Evolutionary conservation across 2,329 filamentous ascomycete genomes (phyloP).

Genomic region (Penicillium sp.): DNA sequence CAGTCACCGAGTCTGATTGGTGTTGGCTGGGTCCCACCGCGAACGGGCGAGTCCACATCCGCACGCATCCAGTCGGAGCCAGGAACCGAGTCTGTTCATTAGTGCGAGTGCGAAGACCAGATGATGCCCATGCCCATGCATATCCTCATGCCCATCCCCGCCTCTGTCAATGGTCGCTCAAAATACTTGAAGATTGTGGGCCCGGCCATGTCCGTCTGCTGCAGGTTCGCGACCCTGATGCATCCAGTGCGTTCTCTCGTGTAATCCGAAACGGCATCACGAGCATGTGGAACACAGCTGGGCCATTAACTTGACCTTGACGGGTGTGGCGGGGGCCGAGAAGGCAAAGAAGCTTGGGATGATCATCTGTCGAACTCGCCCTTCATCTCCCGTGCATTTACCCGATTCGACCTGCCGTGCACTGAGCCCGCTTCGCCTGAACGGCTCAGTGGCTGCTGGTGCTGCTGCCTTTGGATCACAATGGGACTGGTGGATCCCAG

Average conservation of each 20-base stretch:
- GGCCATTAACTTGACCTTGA: too few relatives aligned
- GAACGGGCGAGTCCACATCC: conserved; percentile 20
- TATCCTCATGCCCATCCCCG: too few relatives aligned
- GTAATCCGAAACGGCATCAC: conserved; percentile 17
- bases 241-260: conserved; percentile 14
- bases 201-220: conserved; percentile 14
- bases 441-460: not conserved
- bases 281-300: conserved; percentile 19
- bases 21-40: conserved; percentile 11
- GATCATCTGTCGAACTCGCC: conserved; percentile 1
- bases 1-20: conserved; percentile 5
- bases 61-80: conserved; percentile 16
- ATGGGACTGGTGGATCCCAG: not conserved
- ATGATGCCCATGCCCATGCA: too few relatives aligned
- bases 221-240: conserved; percentile 18
- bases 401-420: conserved; percentile 20
- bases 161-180: too few relatives aligned
- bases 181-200: too few relatives aligned
- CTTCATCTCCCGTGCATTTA: conserved; percentile 27
- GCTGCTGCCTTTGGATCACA: not conserved
- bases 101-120: too few relatives aligned
- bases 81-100: conserved; percentile 17
- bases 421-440: not conserved
- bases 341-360: conserved; percentile 9
- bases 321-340: conserved; percentile 10